Base-by-base conservation (phyloP, 2,329 filamentous ascomycete genomes). In the Diaporthe batatas region DNA sequence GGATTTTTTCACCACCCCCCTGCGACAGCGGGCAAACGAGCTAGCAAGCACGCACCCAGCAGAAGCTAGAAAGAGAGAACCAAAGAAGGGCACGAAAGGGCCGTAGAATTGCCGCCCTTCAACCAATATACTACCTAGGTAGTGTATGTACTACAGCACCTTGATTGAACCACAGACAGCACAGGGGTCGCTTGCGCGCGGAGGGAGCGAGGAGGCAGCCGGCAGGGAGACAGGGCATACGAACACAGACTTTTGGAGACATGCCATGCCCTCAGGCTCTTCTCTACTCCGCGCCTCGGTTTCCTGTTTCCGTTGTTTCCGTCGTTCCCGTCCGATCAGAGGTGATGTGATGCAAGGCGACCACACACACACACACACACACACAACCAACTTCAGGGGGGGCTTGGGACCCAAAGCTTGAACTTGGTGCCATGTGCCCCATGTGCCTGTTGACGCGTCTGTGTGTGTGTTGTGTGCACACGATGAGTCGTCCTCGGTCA, bases 371-470 rank as follows among this genome's bases (percentile, higher is more conserved):
- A 29, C 29, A 29, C 29, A 29, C 29, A 29, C 29, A 29, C 21
- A 47, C 36, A 39, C 34, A 36, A 10, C 2, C 34, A 36, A 36
- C 44, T 29, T 18, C 42, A 18, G 49, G 10, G 44, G 21, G 59
- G 59, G 59, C 59, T 65, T 51, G n/a, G n/a, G n/a, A n/a, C n/a
- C n/a, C n/a, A 65, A 65, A 65, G 59, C 59, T 65, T 65, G 59
- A 49, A 11, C 59, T 12, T 12, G 36, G 36, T 39, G 36, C 11
- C 34, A 11, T 36, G 34, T 36, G 25, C 39, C 47, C n/a, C n/a
- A n/a, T n/a, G n/a, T n/a, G n/a, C n/a, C n/a, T n/a, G 59, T 51
- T 21, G 59, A 16, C 49, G 42, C 7, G 36, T 39, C n/a, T 12
- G 59, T 29, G 29, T 34, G 18, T 65, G 59, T 29, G 29, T 29